Conservation (phyloP, 1,139 yeast species). For the Debaryomyces robertsiae region DNA sequence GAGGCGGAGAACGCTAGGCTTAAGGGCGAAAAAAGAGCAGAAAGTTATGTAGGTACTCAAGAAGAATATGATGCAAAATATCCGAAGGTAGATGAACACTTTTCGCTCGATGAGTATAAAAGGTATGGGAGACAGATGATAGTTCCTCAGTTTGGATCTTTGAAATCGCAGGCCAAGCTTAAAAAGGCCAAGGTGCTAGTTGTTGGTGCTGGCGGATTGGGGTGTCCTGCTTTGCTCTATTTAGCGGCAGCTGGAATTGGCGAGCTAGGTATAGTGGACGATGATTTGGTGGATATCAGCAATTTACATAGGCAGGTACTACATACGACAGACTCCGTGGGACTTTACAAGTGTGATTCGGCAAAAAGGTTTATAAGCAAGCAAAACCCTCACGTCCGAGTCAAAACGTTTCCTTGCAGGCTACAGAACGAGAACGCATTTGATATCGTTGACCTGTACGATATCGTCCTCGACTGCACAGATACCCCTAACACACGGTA, state of each 20-base stretch:
- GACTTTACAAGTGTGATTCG: conserved; percentile 73
- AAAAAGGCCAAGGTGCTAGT: conserved; percentile 65
- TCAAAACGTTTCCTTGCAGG: conserved; percentile 54
- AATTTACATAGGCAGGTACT: conserved; percentile 89
- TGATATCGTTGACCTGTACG: conserved; percentile 62
- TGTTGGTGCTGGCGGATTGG: conserved; percentile 96
- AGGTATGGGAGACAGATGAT: conserved; percentile 96
- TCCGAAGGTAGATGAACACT: conserved; percentile 15
- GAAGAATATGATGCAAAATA: conserved; percentile 5
- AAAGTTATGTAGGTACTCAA: not conserved
- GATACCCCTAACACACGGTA: conserved; percentile 91
- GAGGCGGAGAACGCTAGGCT: conserved; percentile 29
- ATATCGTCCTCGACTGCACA: conserved; percentile 86
- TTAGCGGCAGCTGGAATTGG: conserved; percentile 91
- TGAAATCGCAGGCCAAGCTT: conserved; percentile 57
- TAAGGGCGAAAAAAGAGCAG: conserved; percentile 9
- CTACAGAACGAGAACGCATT: conserved; percentile 63
- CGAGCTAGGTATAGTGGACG: conserved; percentile 80
- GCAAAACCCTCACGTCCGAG: conserved; percentile 69
- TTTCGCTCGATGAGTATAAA: conserved; percentile 63
- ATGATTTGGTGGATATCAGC: conserved; percentile 79
- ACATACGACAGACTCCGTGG: conserved; percentile 69
- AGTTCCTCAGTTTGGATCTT: conserved; percentile 72
- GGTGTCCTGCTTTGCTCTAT: conserved; percentile 88
- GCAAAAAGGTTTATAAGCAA: conserved; percentile 57